Base-by-base conservation (phyloP, 352 stramenopile genomes). In the Phytophthora sansomeana region DNA sequence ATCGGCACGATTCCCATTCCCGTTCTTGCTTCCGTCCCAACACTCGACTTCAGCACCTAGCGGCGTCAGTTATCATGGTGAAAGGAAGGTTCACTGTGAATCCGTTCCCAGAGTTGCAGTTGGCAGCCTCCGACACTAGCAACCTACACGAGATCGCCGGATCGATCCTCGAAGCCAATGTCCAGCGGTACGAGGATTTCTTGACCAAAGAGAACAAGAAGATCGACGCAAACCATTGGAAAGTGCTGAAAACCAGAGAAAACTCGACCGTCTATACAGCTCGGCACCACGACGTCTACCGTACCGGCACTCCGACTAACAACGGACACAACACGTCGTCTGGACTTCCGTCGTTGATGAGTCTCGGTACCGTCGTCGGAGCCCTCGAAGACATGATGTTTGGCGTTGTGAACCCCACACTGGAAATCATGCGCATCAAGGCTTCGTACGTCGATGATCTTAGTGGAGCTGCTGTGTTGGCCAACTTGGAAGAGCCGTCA, bases 371-470 rank as follows among this genome's bases (percentile, higher is more conserved):
- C 17, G 66, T 56, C 0, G 58, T 65, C 3, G 72, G 72, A 1
- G 26, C 52, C 7, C 42, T 80, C 11, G 69, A 80, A 26, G 72
- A 80, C 48, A 66, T 77, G 52, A 80, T 80, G 72, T 78, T 73
- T 36, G 72, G 72, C 21, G 64, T 72, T 1, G 47, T 75, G 28
- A 75, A 69, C 43, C 64, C 69, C 6, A 75, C 72, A 9, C 32
- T 74, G 6, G 69, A 77, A 32, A 66, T 53, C 19, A 80, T 77
- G 68, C 68, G 67, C 38, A 73, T 80, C 56, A 80, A 77, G 44
- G 63, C 72, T 6, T 71, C 67, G 9, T 80, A 80, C 44, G 63
- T 76, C 6, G 57, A 75, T 8, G 63, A 78, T 38, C 39, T 75
- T 1, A 68, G 63, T 44, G 72, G 60, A 16, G 72, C 58, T 19